Percentiles rank a stretch among this genome's conserved stretches.
Evolutionary conservation across 2,329 filamentous ascomycete genomes (phyloP).

Genomic region (Claviceps monticola): DNA sequence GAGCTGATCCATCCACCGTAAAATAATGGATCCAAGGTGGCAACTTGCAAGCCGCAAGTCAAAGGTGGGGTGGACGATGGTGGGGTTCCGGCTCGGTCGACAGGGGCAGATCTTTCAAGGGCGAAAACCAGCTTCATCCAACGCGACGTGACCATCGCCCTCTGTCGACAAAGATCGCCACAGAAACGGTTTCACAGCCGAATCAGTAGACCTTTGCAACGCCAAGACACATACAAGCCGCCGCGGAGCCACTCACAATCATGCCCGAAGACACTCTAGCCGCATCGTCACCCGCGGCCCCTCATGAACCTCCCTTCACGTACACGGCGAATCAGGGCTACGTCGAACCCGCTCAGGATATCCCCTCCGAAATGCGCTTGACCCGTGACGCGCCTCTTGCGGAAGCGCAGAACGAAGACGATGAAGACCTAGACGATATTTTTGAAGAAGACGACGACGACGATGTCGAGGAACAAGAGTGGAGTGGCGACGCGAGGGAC

Average conservation of each 20-base stretch:
- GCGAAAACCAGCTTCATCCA: background rate
- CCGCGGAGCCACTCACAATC: background rate
- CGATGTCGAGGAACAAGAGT: slow-evolving; percentile 51
- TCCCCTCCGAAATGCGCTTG: slow-evolving; percentile 18
- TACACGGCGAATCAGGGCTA: slow-evolving; percentile 32
- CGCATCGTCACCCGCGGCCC: slow-evolving; percentile 23
- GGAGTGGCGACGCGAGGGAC: slow-evolving; percentile 47
- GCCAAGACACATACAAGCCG: background rate
- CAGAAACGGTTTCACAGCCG: no score
- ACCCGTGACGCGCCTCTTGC: slow-evolving; percentile 12
- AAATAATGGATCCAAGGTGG: no score
- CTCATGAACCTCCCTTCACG: slow-evolving; percentile 30
- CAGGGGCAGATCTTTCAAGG: no score
- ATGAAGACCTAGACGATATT: slow-evolving; percentile 28
- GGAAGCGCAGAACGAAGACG: slow-evolving; percentile 17
- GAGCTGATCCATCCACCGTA: no score
- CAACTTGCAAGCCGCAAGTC: no score
- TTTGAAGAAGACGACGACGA: slow-evolving; percentile 30
- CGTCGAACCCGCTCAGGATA: slow-evolving; percentile 21
- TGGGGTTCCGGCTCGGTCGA: no score
- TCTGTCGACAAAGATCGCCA: background rate
- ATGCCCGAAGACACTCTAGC: slow-evolving; percentile 11
- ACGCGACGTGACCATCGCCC: background rate
- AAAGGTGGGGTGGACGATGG: no score
- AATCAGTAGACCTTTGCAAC: background rate